phyloP scores from a whole-genome alignment of 306 rosid species.

The Canavalia ensiformis region DNA sequence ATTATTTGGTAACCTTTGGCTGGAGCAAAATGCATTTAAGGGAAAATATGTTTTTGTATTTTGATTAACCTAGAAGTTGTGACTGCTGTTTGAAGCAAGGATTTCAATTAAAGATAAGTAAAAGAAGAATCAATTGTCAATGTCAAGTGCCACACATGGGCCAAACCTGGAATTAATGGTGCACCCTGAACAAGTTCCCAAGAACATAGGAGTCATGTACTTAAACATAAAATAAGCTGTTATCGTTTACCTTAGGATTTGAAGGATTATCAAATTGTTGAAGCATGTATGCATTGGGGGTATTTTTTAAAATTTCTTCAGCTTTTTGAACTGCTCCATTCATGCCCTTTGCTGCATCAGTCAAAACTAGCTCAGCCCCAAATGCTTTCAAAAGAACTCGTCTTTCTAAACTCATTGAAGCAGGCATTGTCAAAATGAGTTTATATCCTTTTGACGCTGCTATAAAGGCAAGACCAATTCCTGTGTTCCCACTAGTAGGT shows the following conservation, averaged over 20 bases:
- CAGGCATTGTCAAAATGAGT: conserved; percentile 95
- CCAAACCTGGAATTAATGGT: conserved; percentile 13
- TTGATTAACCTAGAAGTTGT: conserved; percentile 22
- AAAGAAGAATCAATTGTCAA: conserved; percentile 29
- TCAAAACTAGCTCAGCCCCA: conserved; percentile 96
- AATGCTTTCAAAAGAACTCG: conserved; percentile 95
- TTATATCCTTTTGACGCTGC: conserved; percentile 98
- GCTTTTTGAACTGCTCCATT: conserved; percentile 99
- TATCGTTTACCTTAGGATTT: conserved; percentile 87
- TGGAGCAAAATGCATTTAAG: conserved; percentile 10
- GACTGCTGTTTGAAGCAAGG: conserved; percentile 31
- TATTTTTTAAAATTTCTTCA: conserved; percentile 86
- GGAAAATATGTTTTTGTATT: conserved; percentile 23
- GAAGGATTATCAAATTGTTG: conserved; percentile 99
- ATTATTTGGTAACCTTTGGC: conserved; percentile 14
- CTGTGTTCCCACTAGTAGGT: conserved; percentile 99
- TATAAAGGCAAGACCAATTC: conserved; percentile 97
- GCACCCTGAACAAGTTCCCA: conserved; percentile 20
- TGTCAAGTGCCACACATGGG: background rate
- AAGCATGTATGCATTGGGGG: conserved; percentile 90
- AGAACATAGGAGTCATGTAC: conserved; percentile 21
- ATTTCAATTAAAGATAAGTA: conserved; percentile 39
- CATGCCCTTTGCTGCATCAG: conserved; percentile 93
- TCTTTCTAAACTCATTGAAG: conserved; percentile 98
- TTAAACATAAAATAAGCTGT: conserved; percentile 26